Percentiles rank a stretch among this genome's conserved stretches.
Evolutionary conservation across 2,329 filamentous ascomycete genomes (phyloP).

Genomic region (Epichloe sibirici): DNA sequence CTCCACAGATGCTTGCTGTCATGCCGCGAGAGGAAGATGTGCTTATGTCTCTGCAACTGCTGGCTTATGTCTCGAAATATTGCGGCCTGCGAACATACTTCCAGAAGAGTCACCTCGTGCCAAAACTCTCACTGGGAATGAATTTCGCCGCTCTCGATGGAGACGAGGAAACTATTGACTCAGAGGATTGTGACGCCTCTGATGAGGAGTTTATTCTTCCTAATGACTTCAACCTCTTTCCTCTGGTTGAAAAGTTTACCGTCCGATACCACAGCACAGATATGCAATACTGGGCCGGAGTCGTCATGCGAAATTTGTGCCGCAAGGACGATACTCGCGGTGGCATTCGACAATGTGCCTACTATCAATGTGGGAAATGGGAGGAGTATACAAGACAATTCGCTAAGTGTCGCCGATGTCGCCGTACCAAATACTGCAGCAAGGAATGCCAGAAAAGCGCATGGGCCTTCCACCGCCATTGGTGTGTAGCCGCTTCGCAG

Average conservation of each 20-base stretch:
- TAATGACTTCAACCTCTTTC: slow-evolving; percentile 97
- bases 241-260: slow-evolving; percentile 95
- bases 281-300: slow-evolving; percentile 99
- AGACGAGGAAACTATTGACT: slow-evolving; percentile 36
- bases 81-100: slow-evolving; percentile 94
- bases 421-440: slow-evolving; percentile 97
- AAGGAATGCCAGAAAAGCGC: slow-evolving; percentile 99
- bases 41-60: slow-evolving; percentile 89
- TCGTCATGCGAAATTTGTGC: slow-evolving; percentile 97
- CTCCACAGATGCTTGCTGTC: slow-evolving; percentile 66
- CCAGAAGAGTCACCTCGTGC: slow-evolving; percentile 86
- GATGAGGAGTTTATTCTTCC: slow-evolving; percentile 82
- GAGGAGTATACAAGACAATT: slow-evolving; percentile 95
- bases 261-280: slow-evolving; percentile 88
- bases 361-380: slow-evolving; percentile 98
- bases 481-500: slow-evolving; percentile 71
- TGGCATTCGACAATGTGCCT: slow-evolving; percentile 92
- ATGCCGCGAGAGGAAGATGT: slow-evolving; percentile 98
- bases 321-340: slow-evolving; percentile 92
- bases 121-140: slow-evolving; percentile 76
- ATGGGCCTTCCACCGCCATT: slow-evolving; percentile 96
- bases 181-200: slow-evolving; percentile 42
- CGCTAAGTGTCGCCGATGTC: slow-evolving; percentile 91
- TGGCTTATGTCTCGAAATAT: slow-evolving; percentile 98
- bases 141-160: slow-evolving; percentile 73